Conservation (phyloP, 163 green algal species). For the Scenedesmus sp. region DNA sequence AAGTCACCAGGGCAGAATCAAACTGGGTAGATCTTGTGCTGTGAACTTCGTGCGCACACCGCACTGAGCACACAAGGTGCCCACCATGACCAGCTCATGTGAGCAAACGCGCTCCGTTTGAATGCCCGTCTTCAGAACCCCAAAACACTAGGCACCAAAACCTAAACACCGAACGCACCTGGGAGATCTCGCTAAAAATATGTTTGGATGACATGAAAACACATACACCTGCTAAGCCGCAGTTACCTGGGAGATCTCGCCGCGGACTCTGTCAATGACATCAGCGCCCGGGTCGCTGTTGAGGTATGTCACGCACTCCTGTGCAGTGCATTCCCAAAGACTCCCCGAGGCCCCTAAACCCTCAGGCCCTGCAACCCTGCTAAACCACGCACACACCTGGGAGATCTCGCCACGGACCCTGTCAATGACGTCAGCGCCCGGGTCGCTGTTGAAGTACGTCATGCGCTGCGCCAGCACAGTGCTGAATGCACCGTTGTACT, state of each 20-base stretch:
- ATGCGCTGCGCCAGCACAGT: constrained; percentile 84
- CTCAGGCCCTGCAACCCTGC: neutral
- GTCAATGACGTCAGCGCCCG: constrained; percentile 85
- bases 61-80: too few relatives aligned
- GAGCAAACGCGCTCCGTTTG: too few relatives aligned
- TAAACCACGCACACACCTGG: constrained; percentile 10
- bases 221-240: neutral
- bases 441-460: constrained; percentile 84
- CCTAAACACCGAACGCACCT: too few relatives aligned
- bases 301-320: constrained; percentile 84
- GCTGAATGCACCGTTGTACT: constrained; percentile 90
- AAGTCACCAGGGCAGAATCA: too few relatives aligned
- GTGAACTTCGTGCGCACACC: too few relatives aligned
- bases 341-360: neutral
- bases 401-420: constrained; percentile 72
- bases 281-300: constrained; percentile 84
- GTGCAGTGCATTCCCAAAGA: neutral
- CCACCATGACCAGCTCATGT: too few relatives aligned
- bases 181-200: too few relatives aligned
- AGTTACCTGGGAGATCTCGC: constrained; percentile 51
- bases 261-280: constrained; percentile 83
- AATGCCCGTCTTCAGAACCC: too few relatives aligned
- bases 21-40: too few relatives aligned
- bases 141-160: too few relatives aligned
- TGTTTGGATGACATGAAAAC: too few relatives aligned